Evolutionary conservation across 257 asterid genomes (phyloP), one percentile per base, ranked within the genome.

Genomic region (Solanum clarkiae): DNA sequence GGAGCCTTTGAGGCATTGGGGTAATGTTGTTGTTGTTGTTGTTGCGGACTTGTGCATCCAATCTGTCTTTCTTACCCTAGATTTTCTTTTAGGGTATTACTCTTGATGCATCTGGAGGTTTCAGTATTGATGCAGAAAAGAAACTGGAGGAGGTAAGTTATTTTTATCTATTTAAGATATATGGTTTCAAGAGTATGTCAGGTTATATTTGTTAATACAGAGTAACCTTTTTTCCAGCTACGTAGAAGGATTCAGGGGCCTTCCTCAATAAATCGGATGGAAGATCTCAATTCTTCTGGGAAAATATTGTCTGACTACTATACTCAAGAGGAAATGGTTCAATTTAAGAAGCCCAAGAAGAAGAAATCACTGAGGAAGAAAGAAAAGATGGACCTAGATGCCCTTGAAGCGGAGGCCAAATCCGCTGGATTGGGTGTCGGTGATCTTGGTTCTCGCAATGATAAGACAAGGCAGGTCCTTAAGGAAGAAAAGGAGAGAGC

Each of bases 321-420:
- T 81, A 94, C 98, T 57, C 93, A 92, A 87, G 98, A 95, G 86
- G 99, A 95, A 89, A 93, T 97, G 98, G 85, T 91, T 72, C 90
- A 93, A 85, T 97, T 95, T 87, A 93, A 93, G 86, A 97, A 92
- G 92, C 97, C 99, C 84, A 97, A 94, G 94, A 97, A 97, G 86
- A 97, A 95, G 92, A 97, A 94, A 88, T 92, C 98, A 49, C 86
- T 95, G 87, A 92, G 98, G 91, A 97, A 94, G 90, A 95, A 91
- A 90, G 98, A 95, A 71, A 97, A 97, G 91, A 89, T 95, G 90
- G 97, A 94, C 85, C 20, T 95, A 65, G 91, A 92, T 87, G 93
- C 96, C 86, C 97, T 95, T 80, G 99, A 95, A 91, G 98, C 96
- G 65, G 99, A 97, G 92, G 98, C 99, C 85, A 87, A 79, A 84